Evolutionary conservation across 441 rosid species (phyloP), one percentile per base, ranked within the genome.

Genomic region (Croton laevigatus): DNA sequence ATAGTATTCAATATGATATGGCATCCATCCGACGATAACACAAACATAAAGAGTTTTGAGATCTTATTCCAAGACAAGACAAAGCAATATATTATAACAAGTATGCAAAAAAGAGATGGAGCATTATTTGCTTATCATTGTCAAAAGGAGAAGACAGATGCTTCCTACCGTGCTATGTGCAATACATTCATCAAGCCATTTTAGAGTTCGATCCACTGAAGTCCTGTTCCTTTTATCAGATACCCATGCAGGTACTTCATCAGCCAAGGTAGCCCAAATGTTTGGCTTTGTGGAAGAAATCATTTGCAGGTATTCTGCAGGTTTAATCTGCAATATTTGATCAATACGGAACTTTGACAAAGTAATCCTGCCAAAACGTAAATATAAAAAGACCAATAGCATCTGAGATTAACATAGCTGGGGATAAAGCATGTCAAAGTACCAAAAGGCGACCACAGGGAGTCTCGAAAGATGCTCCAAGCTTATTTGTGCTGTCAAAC

Each of bases 111-210:
- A 40, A 48, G 37, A 48, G 57, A 9, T 65, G 20, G 5, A 48
- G 5, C 60, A 34, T 34, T 36, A 23, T 19, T 12, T 54, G 5
- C 8, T 27, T 46, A 59, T 13, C 48, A 22, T 44, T 54, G 64
- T 58, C 17, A 55, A 40, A 58, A 66, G 14, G 40, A 45, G 57
- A 61, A 61, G 22, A 48, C 11, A 8, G 11, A 27, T 54, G 36
- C 20, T 14, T 48, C 44, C 74, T 82, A 87, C 96, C 74, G 81
- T 83, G 78, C 71, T 80, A 68, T 66, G 58, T 0, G 78, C 73
- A 32, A 90, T 72, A 87, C 96, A 90, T 54, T 85, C 88, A 71
- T 90, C 93, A 23, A 90, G 88, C 96, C 96, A 90, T 65, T 76
- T 85, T 66, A 90, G 13, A 42, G 91, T 90, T 52, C 96, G 83